These are phyloP conservation scores for Epichloe aotearoae DNA, from an alignment of 2,329 filamentous ascomycete species.

Conservation along the genomic window DNA sequence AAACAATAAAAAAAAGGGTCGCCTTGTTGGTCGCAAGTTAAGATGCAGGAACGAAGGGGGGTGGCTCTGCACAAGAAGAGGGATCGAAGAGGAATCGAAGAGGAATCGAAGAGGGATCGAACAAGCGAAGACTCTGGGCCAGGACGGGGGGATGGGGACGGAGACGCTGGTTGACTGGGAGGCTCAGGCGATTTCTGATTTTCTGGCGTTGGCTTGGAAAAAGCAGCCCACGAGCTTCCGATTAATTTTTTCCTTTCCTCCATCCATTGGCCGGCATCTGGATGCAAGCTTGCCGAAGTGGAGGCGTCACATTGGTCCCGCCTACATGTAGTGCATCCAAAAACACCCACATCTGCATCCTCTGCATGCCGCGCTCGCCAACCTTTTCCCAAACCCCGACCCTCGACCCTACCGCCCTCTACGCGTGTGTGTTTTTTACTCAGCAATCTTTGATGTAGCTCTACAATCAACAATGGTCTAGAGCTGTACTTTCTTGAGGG, in stretches of 20 bases:
- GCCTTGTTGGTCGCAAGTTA: neutral
- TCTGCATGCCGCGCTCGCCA: neutral
- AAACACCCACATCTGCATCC: neutral
- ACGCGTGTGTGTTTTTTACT: neutral
- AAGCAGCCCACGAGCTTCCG: conserved; percentile 21
- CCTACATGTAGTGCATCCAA: no score
- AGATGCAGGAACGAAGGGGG: conserved; percentile 1
- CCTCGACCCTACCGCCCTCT: neutral
- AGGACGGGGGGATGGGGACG: conserved; percentile 8
- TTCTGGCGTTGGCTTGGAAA: conserved; percentile 14
- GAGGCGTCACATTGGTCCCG: conserved; percentile 7
- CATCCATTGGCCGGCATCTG: conserved; percentile 21
- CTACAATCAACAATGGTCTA: conserved; percentile 6
- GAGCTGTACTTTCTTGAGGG: neutral
- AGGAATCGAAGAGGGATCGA: neutral
- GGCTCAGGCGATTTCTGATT: conserved; percentile 13
- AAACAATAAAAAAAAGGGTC: neutral
- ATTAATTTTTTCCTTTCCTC: conserved; percentile 23
- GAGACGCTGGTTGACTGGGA: conserved; percentile 3
- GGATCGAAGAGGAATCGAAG: neutral
- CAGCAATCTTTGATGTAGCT: conserved; percentile 4
- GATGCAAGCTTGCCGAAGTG: conserved; percentile 23
- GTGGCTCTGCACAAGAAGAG: neutral
- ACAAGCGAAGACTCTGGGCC: neutral
- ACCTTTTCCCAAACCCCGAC: neutral